phyloP scores from a whole-genome alignment of 345 rosid genomes.

The Lepidium africanum region DNA sequence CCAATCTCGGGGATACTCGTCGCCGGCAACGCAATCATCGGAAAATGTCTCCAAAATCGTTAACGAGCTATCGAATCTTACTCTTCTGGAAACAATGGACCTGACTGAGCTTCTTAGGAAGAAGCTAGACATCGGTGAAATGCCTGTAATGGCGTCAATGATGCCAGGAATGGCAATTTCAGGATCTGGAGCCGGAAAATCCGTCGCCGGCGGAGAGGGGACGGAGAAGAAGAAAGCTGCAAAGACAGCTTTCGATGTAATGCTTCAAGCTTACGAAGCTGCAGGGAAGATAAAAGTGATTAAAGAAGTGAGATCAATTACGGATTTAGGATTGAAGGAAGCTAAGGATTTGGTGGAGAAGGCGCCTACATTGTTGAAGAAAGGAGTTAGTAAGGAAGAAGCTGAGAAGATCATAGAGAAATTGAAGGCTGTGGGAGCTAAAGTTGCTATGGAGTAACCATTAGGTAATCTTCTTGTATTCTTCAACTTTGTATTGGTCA shows the following conservation, averaged over 20 bases:
- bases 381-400: conserved; percentile 85
- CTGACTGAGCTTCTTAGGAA: conserved; percentile 56
- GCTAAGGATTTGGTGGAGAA: conserved; percentile 98
- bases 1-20: conserved; percentile 9
- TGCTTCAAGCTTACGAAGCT: conserved; percentile 74
- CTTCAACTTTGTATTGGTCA: background rate
- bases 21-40: conserved; percentile 39
- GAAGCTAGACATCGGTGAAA: conserved; percentile 51
- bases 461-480: conserved; percentile 2
- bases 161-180: conserved; percentile 80
- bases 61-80: conserved; percentile 59
- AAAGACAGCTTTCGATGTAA: conserved; percentile 68
- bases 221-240: conserved; percentile 50
- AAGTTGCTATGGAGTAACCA: conserved; percentile 71
- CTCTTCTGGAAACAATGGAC: conserved; percentile 71
- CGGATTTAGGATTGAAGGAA: conserved; percentile 84
- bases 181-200: conserved; percentile 38
- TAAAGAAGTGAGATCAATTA: conserved; percentile 80
- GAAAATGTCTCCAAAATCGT: conserved; percentile 48
- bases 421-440: conserved; percentile 83
- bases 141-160: conserved; percentile 87
- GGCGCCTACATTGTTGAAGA: conserved; percentile 73
- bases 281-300: conserved; percentile 80
- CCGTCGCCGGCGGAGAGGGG: conserved; percentile 32
- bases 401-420: conserved; percentile 76